Evolutionary conservation across 177 flowering plant genomes (phyloP), one percentile per base, ranked within the genome.

Genomic region (Vitis hybrid): DNA sequence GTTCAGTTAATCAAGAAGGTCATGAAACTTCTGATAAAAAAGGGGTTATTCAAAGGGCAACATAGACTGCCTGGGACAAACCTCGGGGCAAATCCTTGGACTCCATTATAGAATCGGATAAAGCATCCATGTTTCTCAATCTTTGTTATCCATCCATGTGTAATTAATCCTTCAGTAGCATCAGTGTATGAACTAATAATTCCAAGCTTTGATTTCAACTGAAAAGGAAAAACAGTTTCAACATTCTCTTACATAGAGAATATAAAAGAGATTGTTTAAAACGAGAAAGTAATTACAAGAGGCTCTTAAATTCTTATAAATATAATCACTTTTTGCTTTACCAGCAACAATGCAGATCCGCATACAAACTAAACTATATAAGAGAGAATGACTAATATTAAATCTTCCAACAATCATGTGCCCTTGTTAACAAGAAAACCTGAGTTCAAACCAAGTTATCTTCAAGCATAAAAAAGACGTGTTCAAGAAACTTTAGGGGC

Each of bases 111-210:
- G 75, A 96, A 96, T 66, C 87, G 87, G 31, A 96, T 93, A 87
- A 90, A 89, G 82, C 99, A 96, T 33, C 99, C 97, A 86, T 92
- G 91, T 15, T 81, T 85, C 73, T 94, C 97, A 64, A 94, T 87
- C 83, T 90, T 96, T 56, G 92, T 78, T 69, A 96, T 92, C 98
- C 97, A 96, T 60, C 99, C 98, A 87, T 96, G 99, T 17, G 98
- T 91, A 17, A 89, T 67, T 15, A 92, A 71, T 49, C 98, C 98
- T 9, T 83, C 91, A 69, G 79, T 75, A 50, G 94, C 98, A 87
- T 94, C 98, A 73, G 87, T 80, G 79, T 90, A 91, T 54, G 98
- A 92, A 77, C 89, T 81, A 68, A 96, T 70, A 82, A 96, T 88
- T 18, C 58, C 74, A 66, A 91, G 97, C 78, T 94, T 94, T 24